phyloP scores from a whole-genome alignment of 2,329 filamentous ascomycete genomes.

The Harringtonia lauricola region DNA sequence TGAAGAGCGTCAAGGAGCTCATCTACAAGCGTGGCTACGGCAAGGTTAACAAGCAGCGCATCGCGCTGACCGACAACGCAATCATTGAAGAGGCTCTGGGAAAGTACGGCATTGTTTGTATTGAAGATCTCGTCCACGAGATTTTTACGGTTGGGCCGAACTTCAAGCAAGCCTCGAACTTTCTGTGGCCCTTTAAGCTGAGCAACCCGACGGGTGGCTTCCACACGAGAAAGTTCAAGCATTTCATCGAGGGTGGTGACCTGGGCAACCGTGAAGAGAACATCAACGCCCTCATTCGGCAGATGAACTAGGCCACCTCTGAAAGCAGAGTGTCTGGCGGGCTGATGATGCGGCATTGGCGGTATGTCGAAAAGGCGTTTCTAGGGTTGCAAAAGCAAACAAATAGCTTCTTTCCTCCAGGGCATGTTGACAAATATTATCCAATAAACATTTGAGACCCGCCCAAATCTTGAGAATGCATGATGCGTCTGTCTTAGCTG shows the following conservation, averaged over 20 bases:
- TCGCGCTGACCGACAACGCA: constrained; percentile 93
- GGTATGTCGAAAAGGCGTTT: neutral
- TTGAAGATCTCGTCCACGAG: constrained; percentile 99
- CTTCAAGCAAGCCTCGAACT: constrained; percentile 99
- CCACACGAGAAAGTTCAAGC: constrained; percentile 94
- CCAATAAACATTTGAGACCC: neutral
- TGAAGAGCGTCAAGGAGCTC: constrained; percentile 98
- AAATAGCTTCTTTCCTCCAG: neutral
- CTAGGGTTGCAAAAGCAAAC: neutral
- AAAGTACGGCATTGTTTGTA: constrained; percentile 98
- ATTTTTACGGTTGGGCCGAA: constrained; percentile 98
- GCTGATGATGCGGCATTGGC: no score
- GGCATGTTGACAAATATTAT: neutral
- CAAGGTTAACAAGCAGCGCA: constrained; percentile 97
- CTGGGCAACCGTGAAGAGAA: constrained; percentile 96
- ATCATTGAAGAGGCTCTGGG: constrained; percentile 94
- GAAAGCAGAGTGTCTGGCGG: neutral
- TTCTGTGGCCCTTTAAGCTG: constrained; percentile 99
- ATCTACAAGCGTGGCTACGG: constrained; percentile 99
- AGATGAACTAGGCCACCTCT: constrained; percentile 77
- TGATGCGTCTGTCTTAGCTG: no score
- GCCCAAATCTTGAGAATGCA: no score
- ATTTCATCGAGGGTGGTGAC: constrained; percentile 98
- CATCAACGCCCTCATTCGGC: constrained; percentile 91
- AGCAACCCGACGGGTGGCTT: constrained; percentile 97